Evolutionary conservation across 2,329 filamentous ascomycete genomes (phyloP), one percentile per base, ranked within the genome.

Genomic region (Trichophyton benhamiae): DNA sequence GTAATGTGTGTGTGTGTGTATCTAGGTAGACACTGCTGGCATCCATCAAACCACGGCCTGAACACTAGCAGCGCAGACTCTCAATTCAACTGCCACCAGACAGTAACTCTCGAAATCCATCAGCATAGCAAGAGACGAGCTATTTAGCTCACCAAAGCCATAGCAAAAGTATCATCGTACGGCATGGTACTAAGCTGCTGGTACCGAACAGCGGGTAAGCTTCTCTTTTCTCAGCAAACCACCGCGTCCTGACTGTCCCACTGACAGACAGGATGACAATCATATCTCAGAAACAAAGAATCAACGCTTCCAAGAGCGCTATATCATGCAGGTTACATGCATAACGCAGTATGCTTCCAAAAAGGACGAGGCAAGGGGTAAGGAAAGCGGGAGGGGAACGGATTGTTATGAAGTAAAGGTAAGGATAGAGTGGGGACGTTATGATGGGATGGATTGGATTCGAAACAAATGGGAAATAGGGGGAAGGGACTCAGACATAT

Each of bases 371-470:
- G 52, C 15, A 36, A 55, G 52, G 3, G 30, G 52, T 17, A 36
- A 55, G 30, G 33, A 38, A 38, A 3, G 33, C 9, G 33, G 33
- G 33, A 38, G 33, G 33, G 33, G 33, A 13, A 4, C 1, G 11
- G 13, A 38, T 13, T 1, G 33, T 38, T 38, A 38, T 38, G 33
- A 38, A 13, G 33, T 38, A 38, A 38, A 13, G 20, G 52, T 55
- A 55, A 55, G 27, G 15, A 55, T 55, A 55, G 52, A 55, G 52
- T 55, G 30, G 27, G 46, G 46, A 52, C 46, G 46, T 52, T 27
- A 52, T 52, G 22, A 52, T 25, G 36, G 25, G 30, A 53, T 30
- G 25, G 11, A 41, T 42, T 3, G 3, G 15, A 38, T 55, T 61
- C 38, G n/a, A 42, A n/a, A 22, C 41, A 49, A 46, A 38, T 1